Conservation (phyloP, 2,329 filamentous ascomycete species). For the Biscogniauxia marginata region DNA sequence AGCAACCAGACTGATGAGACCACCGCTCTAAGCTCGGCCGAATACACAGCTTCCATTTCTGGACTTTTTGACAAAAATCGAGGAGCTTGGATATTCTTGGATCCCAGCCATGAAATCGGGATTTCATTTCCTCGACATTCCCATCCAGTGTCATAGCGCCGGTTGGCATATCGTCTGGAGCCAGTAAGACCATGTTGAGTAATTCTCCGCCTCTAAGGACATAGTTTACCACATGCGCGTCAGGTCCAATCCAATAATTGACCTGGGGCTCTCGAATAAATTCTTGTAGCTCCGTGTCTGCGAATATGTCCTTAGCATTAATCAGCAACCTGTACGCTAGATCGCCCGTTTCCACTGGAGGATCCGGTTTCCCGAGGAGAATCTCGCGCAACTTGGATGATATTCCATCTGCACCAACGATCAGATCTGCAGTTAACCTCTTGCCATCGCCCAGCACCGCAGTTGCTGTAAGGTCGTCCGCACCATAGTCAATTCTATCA, state of each 20-base stretch:
- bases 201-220: slow-evolving; percentile 40
- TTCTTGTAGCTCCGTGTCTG: slow-evolving; percentile 25
- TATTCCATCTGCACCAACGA: slow-evolving; percentile 26
- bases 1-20: slow-evolving; percentile 53
- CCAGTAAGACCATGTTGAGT: slow-evolving; percentile 49
- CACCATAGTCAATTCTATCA: slow-evolving; percentile 36
- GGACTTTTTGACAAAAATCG: slow-evolving; percentile 53
- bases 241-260: not conserved
- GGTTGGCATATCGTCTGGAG: slow-evolving; percentile 47
- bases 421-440: slow-evolving; percentile 19
- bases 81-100: slow-evolving; percentile 55
- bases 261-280: slow-evolving; percentile 27
- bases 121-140: slow-evolving; percentile 38
- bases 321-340: slow-evolving; percentile 37
- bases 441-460: slow-evolving; percentile 34
- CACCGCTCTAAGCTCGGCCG: slow-evolving; percentile 42
- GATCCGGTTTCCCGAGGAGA: slow-evolving; percentile 26
- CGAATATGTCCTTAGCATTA: slow-evolving; percentile 25
- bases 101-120: slow-evolving; percentile 57
- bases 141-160: slow-evolving; percentile 37
- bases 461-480: slow-evolving; percentile 33
- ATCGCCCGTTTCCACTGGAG: slow-evolving; percentile 32
- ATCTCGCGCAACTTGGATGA: slow-evolving; percentile 25
- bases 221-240: slow-evolving; percentile 35
- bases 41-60: slow-evolving; percentile 44